Conservation (phyloP, 75 land plant genomes). For the Pseudotsuga menziesii region DNA sequence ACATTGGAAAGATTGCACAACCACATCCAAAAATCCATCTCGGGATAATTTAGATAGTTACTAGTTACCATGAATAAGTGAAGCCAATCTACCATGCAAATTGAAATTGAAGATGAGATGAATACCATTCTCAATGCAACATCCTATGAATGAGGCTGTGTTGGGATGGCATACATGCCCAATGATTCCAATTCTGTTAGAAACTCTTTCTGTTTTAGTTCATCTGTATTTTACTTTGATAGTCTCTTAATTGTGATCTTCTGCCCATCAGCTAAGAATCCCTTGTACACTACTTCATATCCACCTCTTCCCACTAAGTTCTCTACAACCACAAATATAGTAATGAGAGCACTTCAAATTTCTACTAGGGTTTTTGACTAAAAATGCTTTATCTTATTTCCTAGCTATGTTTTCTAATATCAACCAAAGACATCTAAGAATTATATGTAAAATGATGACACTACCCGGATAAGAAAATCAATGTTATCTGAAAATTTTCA, state of each 20-base stretch:
- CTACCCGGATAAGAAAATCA: not conserved
- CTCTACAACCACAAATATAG: constrained; percentile 36
- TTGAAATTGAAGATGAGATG: constrained; percentile 83
- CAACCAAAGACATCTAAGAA: not conserved
- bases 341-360: not conserved
- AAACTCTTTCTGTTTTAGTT: constrained; percentile 75
- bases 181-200: constrained; percentile 76
- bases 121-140: constrained; percentile 84
- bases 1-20: not conserved
- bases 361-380: not conserved
- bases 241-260: constrained; percentile 82
- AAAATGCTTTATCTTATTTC: not conserved
- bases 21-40: not conserved
- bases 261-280: constrained; percentile 51
- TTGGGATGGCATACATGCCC: constrained; percentile 86
- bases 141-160: constrained; percentile 59
- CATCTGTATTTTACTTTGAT: constrained; percentile 51
- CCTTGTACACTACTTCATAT: constrained; percentile 85
- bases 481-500: not conserved
- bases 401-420: not conserved
- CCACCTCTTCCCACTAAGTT: constrained; percentile 92
- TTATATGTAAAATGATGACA: not conserved
- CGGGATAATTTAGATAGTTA: not conserved
- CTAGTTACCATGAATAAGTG: constrained; percentile 82
- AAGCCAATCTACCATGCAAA: constrained; percentile 66